Evolutionary conservation across 1,139 yeast species (phyloP), one percentile per base, ranked within the genome.

Genomic region (Saccharomycopsis hybrid): DNA sequence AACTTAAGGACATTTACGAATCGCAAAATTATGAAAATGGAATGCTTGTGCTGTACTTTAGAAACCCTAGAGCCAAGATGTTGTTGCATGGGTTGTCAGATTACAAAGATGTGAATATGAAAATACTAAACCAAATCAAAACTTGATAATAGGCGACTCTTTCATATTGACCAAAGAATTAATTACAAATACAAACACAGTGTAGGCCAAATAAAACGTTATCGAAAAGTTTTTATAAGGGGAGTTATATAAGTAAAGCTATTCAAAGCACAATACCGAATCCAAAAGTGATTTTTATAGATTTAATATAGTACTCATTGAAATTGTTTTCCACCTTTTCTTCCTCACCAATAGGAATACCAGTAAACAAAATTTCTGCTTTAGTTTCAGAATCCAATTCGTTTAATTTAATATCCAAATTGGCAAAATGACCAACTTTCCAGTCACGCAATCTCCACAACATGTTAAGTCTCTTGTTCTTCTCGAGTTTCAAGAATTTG

Each of bases 271-370:
- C 89, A n/a, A 88, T 85, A 25, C 94, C 97, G 65, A 85, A 90
- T 1, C 98, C 97, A 67, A 92, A 92, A 0, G 96, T 85, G 43
- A 88, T 63, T 71, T 89, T 92, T 62, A 92, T 89, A 7, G 96
- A 78, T 65, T 83, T 81, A 52, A 90, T 81, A 64, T 92, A 92
- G 66, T 88, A 86, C 56, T 86, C 89, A 59, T 88, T 89, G 62
- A 94, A 92, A 67, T 92, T 92, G 43, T 73, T 77, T 62, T 81
- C 78, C 41, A 87, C 96, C 52, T 85, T 74, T 52, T 92, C 98
- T 65, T 92, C 97, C 63, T 94, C 94, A n/a, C 97, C 98, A 44
- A 92, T 74, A 25, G 98, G 98, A 47, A 92, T 83, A n/a, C 97
- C 97, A 27, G 79, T 72, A 78, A 92, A 87, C 52, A 76, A 73